Evolutionary conservation across 352 stramenopile species (phyloP).

Genomic region (Phytophthora quininea): DNA sequence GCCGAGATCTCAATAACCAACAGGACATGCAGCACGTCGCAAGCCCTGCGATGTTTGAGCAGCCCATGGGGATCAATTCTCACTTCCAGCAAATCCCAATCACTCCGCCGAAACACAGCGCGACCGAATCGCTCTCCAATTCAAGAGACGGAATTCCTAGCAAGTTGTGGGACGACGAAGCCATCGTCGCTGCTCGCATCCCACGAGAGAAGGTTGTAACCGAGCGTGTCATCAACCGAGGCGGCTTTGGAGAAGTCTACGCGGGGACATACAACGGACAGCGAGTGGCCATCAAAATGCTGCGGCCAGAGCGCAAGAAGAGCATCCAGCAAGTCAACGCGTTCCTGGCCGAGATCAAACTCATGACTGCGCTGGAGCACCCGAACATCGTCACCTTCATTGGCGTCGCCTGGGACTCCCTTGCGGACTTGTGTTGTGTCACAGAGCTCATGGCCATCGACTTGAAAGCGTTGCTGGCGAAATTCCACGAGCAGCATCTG

Average conservation of each 20-base stretch:
- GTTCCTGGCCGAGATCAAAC: slow-evolving; percentile 10
- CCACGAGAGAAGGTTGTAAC: slow-evolving; percentile 11
- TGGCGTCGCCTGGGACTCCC: slow-evolving; percentile 34
- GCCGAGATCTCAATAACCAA: slow-evolving; percentile 10
- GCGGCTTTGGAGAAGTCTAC: slow-evolving; percentile 14
- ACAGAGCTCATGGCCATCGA: slow-evolving; percentile 42
- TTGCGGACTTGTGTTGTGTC: slow-evolving; percentile 24
- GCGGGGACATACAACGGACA: slow-evolving; percentile 11
- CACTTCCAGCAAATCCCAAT: slow-evolving; percentile 1
- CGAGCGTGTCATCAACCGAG: slow-evolving; percentile 7
- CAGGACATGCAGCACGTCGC: slow-evolving; percentile 9
- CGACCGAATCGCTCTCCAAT: slow-evolving; percentile 18
- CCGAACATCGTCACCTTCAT: slow-evolving; percentile 35
- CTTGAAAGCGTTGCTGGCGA: slow-evolving; percentile 20
- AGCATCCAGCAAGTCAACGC: slow-evolving; percentile 14
- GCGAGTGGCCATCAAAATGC: slow-evolving; percentile 14
- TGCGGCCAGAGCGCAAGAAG: slow-evolving; percentile 6
- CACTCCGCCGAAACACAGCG: slow-evolving; percentile 9
- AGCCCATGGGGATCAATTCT: neutral
- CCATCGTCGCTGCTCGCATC: slow-evolving; percentile 18
- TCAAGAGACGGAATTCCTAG: slow-evolving; percentile 1
- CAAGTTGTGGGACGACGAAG: slow-evolving; percentile 25
- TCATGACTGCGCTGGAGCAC: slow-evolving; percentile 23
- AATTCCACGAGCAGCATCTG: slow-evolving; percentile 12
- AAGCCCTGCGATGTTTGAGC: slow-evolving; percentile 13